Conservation (phyloP, 2,329 filamentous ascomycete genomes). For the Colletotrichum sp. region DNA sequence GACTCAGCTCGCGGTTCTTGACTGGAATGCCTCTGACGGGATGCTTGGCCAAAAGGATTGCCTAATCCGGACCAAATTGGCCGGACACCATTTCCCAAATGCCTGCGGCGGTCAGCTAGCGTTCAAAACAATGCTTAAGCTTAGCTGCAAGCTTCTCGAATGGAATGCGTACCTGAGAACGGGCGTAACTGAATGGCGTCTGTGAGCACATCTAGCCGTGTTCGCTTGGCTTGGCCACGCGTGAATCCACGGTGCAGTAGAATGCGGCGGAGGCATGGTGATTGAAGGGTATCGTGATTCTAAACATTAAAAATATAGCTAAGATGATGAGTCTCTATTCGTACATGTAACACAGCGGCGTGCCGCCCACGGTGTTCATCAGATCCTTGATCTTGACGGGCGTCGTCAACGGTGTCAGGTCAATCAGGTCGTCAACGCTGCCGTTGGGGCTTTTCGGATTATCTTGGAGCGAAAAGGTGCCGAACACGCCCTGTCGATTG, state of each 20-base stretch:
- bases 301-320: background rate
- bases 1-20: background rate
- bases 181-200: background rate
- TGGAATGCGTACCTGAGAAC: background rate
- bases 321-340: background rate
- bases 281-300: background rate
- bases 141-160: background rate
- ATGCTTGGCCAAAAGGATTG: background rate
- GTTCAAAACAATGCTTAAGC: background rate
- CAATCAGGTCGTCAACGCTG: constrained; percentile 41
- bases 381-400: constrained; percentile 36
- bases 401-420: constrained; percentile 37
- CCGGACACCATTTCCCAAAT: background rate
- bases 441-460: constrained; percentile 44
- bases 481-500: constrained; percentile 40
- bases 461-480: constrained; percentile 47
- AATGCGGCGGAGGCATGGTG: background rate
- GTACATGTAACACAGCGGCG: constrained; percentile 51
- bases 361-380: constrained; percentile 44
- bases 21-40: background rate
- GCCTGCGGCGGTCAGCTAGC: background rate
- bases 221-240: background rate
- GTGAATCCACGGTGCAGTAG: background rate
- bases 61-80: background rate
- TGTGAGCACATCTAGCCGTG: background rate